A percentile compares a stretch with the other conserved stretches of the same genome.
These are phyloP conservation scores for Gaultheria prostrata DNA, from an alignment of 148 eudicot genomes.

Conservation along the genomic window DNA sequence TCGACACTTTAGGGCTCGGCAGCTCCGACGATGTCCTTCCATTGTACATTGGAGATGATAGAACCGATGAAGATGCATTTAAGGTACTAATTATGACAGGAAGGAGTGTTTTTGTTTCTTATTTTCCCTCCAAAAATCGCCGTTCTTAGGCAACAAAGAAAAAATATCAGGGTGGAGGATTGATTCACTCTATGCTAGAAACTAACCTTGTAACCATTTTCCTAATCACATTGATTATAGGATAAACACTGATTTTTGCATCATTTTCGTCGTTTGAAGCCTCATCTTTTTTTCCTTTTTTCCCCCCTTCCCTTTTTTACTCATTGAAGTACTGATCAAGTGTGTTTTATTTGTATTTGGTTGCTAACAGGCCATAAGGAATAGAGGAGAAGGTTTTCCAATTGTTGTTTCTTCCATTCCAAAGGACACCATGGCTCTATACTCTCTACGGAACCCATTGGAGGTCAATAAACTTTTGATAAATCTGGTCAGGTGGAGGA, in stretches of 20 bases:
- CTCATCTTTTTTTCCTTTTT: background rate
- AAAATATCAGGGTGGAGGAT: background rate
- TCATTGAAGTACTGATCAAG: background rate
- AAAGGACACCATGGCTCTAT: constrained; percentile 39
- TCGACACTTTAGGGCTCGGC: constrained; percentile 47
- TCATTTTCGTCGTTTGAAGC: background rate
- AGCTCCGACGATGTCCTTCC: constrained; percentile 52
- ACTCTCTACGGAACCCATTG: constrained; percentile 35
- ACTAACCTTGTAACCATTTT: background rate
- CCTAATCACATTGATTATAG: background rate
- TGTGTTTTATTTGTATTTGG: background rate
- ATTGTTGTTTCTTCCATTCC: constrained; percentile 42
- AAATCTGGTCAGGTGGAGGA: constrained; percentile 37
- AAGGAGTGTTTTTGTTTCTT: no score
- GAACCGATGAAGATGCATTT: constrained; percentile 77
- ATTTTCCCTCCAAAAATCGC: background rate
- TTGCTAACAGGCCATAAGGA: constrained; percentile 30
- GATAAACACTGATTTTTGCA: background rate
- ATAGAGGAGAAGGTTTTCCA: constrained; percentile 40
- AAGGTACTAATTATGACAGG: constrained; percentile 33
- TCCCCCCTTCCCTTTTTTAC: no score
- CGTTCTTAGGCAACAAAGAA: background rate
- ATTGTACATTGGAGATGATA: constrained; percentile 63
- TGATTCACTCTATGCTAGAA: background rate
- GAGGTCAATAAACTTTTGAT: constrained; percentile 42